Evolutionary conservation across 768 basidiomycete species (phyloP).

Genomic region (Calocybe indica): DNA sequence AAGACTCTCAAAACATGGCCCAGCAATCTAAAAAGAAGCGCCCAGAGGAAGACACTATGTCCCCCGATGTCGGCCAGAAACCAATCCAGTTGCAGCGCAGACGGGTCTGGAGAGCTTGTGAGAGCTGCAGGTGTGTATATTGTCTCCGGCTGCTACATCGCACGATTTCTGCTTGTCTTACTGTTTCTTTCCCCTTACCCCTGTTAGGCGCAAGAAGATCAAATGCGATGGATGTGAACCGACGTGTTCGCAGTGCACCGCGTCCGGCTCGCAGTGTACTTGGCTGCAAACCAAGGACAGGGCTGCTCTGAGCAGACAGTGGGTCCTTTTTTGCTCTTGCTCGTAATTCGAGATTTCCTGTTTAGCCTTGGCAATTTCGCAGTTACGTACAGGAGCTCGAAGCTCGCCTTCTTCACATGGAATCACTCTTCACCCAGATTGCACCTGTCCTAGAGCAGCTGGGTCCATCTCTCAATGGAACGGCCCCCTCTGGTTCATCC

Average conservation of each 20-base stretch:
- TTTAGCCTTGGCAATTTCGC: conserved; percentile 11
- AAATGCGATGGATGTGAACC: conserved; percentile 89
- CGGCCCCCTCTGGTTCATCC: conserved; percentile 28
- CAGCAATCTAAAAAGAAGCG: conserved; percentile 77
- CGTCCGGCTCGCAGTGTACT: conserved; percentile 73
- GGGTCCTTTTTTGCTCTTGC: conserved; percentile 23
- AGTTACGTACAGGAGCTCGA: conserved; percentile 93
- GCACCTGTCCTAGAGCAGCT: conserved; percentile 74
- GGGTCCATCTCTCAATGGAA: conserved; percentile 45
- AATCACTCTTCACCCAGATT: conserved; percentile 77
- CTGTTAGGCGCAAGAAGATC: conserved; percentile 81
- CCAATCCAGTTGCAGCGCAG: conserved; percentile 73
- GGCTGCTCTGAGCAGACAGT: conserved; percentile 88
- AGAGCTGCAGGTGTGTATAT: conserved; percentile 70
- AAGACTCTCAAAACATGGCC: conserved; percentile 41
- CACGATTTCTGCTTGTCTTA: conserved; percentile 7
- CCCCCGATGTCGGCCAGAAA: conserved; percentile 55
- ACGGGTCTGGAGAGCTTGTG: conserved; percentile 87
- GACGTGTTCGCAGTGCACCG: conserved; percentile 74
- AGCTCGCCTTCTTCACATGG: conserved; percentile 83
- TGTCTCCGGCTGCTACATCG: conserved; percentile 12
- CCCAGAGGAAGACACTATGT: conserved; percentile 49
- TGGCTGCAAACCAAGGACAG: conserved; percentile 92
- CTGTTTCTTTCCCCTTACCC: conserved; percentile 11
- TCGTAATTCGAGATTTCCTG: conserved; percentile 6